Base-by-base conservation (phyloP, 2,329 filamentous ascomycete genomes). In the Cryphonectria parasitica region DNA sequence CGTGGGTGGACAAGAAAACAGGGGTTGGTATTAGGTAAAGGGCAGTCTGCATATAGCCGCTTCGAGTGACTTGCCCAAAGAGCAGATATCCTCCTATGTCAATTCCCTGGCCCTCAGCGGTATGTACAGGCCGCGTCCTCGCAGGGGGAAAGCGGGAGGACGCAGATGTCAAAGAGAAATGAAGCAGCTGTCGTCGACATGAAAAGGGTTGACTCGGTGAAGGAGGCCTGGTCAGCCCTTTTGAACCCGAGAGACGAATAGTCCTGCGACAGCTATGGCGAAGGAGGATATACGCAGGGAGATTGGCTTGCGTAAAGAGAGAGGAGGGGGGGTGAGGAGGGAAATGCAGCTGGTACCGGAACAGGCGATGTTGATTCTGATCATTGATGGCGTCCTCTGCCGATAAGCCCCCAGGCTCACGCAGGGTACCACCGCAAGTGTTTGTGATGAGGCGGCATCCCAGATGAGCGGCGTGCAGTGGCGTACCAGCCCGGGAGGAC, bases 341-440 rank as follows among this genome's bases (percentile, higher is more conserved):
- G 41, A n/a, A 45, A 2, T 45, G 25, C 4, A 45, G 25, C 15
- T 45, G 41, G 62, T 45, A 45, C 39, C 28, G 34, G 41, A 61
- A 43, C 61, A 58, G 63, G 62, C 34, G 31, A 36, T 60, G 63
- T 72, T 67, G 70, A 68, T 72, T 70, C 67, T 63, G 62, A 17
- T 64, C n/a, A 22, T 22, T 22, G 62, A 45, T 66, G 62, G 52
- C 52, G 65, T 67, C 58, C 49, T 49, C 45, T 49, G 45, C 45
- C 58, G 45, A 54, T 56, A 67, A 66, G 52, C n/a, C 41, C 41
- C 64, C 56, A 45, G 61, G 60, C 56, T 28, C 62, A 54, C 31
- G 45, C 68, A 64, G 67, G 65, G 43, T 64, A 52, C 28, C 64
- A 52, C 28, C 64, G 65, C 56, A 41, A 54, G 58, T 71, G 64